A percentile compares a stretch with the other conserved stretches of the same genome.
phyloP scores from a whole-genome alignment of 306 rosid species.

The Crataegus laevigata region DNA sequence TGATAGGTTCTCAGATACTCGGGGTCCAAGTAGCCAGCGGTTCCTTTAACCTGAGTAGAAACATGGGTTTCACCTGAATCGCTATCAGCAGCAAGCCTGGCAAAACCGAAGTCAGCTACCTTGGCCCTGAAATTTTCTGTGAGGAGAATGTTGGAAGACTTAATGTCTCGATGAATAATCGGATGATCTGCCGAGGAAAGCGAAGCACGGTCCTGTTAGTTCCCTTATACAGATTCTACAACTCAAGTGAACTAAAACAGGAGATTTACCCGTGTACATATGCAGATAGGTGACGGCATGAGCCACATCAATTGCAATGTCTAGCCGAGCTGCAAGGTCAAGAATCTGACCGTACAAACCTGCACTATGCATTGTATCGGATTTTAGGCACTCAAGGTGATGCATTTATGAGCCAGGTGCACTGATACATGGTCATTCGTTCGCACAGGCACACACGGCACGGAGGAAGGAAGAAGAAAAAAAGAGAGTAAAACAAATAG shows the following conservation, averaged over 20 bases:
- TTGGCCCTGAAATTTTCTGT: constrained; percentile 77
- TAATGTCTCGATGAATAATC: constrained; percentile 91
- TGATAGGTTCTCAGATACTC: constrained; percentile 91
- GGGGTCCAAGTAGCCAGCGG: constrained; percentile 99
- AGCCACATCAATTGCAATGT: constrained; percentile 87
- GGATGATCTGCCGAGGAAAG: constrained; percentile 65
- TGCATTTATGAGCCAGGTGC: background rate
- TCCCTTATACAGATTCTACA: background rate
- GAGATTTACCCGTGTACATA: constrained; percentile 65
- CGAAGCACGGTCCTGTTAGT: constrained; percentile 5
- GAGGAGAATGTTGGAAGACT: constrained; percentile 91
- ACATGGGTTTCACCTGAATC: constrained; percentile 87
- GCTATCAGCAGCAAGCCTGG: constrained; percentile 80
- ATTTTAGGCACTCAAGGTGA: constrained; percentile 17
- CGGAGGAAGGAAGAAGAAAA: background rate
- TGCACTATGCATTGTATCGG: constrained; percentile 26
- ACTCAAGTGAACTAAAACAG: background rate
- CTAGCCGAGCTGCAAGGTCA: constrained; percentile 72
- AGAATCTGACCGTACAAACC: constrained; percentile 59
- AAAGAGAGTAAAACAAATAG: background rate
- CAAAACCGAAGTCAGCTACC: constrained; percentile 96
- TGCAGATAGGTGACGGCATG: constrained; percentile 98
- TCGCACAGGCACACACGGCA: background rate
- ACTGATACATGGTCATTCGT: background rate
- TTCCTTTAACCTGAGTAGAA: constrained; percentile 93